Percentiles rank a stretch among this genome's conserved stretches.
Evolutionary conservation across 2,329 filamentous ascomycete species (phyloP).

Genomic region (Lecanoromycetidae sp.): DNA sequence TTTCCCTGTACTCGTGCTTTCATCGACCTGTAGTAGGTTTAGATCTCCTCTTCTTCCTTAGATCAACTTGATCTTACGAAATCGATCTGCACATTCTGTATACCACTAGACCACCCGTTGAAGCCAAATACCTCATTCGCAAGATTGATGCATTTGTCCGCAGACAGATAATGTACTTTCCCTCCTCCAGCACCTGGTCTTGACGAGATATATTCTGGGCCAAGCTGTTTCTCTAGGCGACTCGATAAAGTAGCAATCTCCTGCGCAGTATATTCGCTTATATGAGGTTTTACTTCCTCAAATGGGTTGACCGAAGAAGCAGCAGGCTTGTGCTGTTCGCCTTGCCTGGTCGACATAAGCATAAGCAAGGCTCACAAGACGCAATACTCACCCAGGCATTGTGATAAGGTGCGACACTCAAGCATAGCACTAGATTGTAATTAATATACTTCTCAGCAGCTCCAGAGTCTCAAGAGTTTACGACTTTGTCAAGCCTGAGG

Average conservation of each 20-base stretch:
- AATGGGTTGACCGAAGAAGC: slow-evolving; percentile 58
- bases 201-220: slow-evolving; percentile 88
- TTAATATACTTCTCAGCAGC: background rate
- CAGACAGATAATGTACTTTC: slow-evolving; percentile 87
- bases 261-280: slow-evolving; percentile 74
- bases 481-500: no score
- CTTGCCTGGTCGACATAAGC: slow-evolving; percentile 10
- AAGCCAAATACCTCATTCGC: slow-evolving; percentile 95
- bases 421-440: background rate
- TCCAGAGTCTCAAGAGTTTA: no score
- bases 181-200: slow-evolving; percentile 70
- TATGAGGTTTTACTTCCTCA: slow-evolving; percentile 54
- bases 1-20: slow-evolving; percentile 63
- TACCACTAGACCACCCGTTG: slow-evolving; percentile 95
- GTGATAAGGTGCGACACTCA: background rate
- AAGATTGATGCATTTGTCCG: slow-evolving; percentile 89
- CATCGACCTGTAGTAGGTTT: slow-evolving; percentile 49
- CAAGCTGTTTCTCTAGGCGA: slow-evolving; percentile 81
- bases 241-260: slow-evolving; percentile 81
- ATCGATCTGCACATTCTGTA: slow-evolving; percentile 88
- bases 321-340: slow-evolving; percentile 37
- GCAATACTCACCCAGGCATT: slow-evolving; percentile 3
- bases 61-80: slow-evolving; percentile 45
- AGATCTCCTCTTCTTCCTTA: background rate
- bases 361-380: background rate